Percentiles rank a stretch among this genome's conserved stretches.
Conservation (phyloP, 768 basidiomycete species). For the Naganishia friedmannii region DNA sequence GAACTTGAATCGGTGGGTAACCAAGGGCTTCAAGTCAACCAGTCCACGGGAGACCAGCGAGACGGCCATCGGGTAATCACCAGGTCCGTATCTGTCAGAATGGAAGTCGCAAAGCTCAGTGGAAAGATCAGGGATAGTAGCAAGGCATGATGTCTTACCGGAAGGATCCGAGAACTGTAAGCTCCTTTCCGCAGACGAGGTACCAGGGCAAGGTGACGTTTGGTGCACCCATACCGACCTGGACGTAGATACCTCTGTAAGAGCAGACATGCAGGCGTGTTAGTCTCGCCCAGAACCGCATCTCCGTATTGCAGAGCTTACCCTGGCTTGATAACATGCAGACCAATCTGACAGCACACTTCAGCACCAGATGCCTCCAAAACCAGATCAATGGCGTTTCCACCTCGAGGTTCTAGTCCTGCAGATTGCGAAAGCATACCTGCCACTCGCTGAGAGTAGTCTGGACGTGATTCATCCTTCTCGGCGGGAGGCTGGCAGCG, state of each 20-base stretch:
- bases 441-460: slow-evolving; percentile 72
- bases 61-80: slow-evolving; percentile 80
- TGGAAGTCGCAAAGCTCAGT: neutral
- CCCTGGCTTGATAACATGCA: slow-evolving; percentile 71
- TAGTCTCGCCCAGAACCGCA: slow-evolving; percentile 34
- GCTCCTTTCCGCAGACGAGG: slow-evolving; percentile 69
- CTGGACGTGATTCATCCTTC: slow-evolving; percentile 63
- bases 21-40: slow-evolving; percentile 79
- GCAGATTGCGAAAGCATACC: slow-evolving; percentile 64
- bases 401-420: slow-evolving; percentile 68
- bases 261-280: slow-evolving; percentile 58
- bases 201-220: slow-evolving; percentile 72
- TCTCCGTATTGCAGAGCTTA: slow-evolving; percentile 29
- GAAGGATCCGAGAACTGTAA: slow-evolving; percentile 85
- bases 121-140: no score
- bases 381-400: slow-evolving; percentile 73
- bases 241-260: slow-evolving; percentile 47
- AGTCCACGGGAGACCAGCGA: slow-evolving; percentile 75
- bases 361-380: slow-evolving; percentile 92
- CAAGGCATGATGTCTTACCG: no score
- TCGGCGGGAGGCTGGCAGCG: slow-evolving; percentile 60
- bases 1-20: slow-evolving; percentile 82
- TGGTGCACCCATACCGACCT: slow-evolving; percentile 84
- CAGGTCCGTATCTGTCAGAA: slow-evolving; percentile 56
- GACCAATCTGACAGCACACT: slow-evolving; percentile 80